phyloP scores from a whole-genome alignment of 257 asterid species.

The Gynochthodes officinalis region DNA sequence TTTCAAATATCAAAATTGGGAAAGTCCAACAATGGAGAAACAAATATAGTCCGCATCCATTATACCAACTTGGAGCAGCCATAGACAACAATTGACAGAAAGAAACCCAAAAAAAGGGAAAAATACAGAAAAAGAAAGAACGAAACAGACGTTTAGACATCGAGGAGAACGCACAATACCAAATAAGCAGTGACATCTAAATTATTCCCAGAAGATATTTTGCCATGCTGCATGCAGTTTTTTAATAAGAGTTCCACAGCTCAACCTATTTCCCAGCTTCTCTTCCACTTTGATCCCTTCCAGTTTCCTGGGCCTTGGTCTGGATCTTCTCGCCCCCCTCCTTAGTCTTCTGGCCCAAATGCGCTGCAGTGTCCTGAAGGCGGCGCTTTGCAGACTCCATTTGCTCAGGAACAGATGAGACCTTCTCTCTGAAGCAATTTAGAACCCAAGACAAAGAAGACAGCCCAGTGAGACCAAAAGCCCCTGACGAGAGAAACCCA shows the following conservation, averaged over 20 bases:
- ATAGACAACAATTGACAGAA: background rate
- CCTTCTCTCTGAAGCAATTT: conserved; percentile 44
- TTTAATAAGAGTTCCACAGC: no score
- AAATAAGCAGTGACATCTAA: background rate
- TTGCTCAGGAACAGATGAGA: conserved; percentile 31
- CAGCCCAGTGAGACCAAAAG: conserved; percentile 74
- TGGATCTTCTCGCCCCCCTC: conserved; percentile 56
- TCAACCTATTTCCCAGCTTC: conserved; percentile 2
- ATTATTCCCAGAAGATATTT: conserved; percentile 13
- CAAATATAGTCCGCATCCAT: background rate
- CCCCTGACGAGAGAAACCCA: conserved; percentile 72
- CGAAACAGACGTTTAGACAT: background rate
- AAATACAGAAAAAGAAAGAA: no score
- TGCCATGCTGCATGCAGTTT: background rate
- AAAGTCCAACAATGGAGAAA: background rate
- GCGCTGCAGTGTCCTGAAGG: conserved; percentile 52
- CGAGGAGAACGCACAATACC: background rate
- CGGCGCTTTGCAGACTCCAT: conserved; percentile 52
- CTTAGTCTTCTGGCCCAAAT: conserved; percentile 63
- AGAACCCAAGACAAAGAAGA: conserved; percentile 77
- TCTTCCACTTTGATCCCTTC: conserved; percentile 16
- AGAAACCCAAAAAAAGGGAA: background rate
- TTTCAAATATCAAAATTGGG: background rate
- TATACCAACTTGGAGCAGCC: background rate
- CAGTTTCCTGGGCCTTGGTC: conserved; percentile 51